Evolutionary conservation across 495 filamentous ascomycete genomes (phyloP), one percentile per base, ranked within the genome.

Genomic region (Polyplosphaeria fusca): DNA sequence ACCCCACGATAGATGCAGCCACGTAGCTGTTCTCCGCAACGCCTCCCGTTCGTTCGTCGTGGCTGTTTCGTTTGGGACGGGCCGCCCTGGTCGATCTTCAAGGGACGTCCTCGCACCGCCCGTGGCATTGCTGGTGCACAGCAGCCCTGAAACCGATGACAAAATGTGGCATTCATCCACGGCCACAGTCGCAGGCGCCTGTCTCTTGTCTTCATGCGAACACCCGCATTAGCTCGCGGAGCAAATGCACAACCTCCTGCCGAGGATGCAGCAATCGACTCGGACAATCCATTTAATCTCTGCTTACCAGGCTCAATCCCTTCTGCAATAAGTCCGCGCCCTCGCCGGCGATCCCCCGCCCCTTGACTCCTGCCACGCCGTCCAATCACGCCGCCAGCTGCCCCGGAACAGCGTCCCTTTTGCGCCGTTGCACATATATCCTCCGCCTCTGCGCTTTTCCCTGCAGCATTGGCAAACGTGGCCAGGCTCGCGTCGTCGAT

Each of bases 331-430:
- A 30, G 16, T 20, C 3, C 9, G 11, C 14, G 14, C 4, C 4
- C 47, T 14, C 9, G 16, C 25, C 26, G 55, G 3, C 35, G 55
- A 60, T 60, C 56, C 49, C 49, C 56, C 56, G 48, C 56, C 25
- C 48, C 40, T 52, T n/a, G n/a, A n/a, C n/a, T n/a, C n/a, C n/a
- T n/a, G n/a, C n/a, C 48, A 40, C n/a, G 42, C 37, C 22, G 4
- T 24, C 56, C 56, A 60, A 60, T 54, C 25, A 48, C 40, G 13
- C 19, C 20, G 41, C 12, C 14, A 38, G 2, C 35, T 27, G 2
- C 23, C n/a, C 47, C 18, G 52, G 19, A 22, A 19, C 27, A 5
- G 19, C 32, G 26, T 42, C 49, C 24, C 16, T 42, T 14, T 45
- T 48, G 41, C 32, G 42, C 39, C 30, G 16, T 22, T 46, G 22